Evolutionary conservation across 768 basidiomycete genomes (phyloP), one percentile per base, ranked within the genome.

Genomic region (Hemileccinum rubropunctum): DNA sequence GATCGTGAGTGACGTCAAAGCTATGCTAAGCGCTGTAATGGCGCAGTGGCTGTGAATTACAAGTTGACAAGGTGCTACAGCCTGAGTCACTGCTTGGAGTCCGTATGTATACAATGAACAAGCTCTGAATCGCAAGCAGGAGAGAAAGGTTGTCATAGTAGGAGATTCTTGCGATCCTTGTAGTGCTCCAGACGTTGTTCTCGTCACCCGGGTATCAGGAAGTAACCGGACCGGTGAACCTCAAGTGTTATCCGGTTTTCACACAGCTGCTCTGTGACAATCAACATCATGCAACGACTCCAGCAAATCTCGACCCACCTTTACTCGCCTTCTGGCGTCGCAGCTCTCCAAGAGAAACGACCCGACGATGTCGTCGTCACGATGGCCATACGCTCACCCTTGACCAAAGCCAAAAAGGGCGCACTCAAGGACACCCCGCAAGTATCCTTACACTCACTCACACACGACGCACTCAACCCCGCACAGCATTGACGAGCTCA

Each of bases 301-400:
- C 81, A 76, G 63, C 83, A 86, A 66, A 70, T 88, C 21, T 78
- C 79, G 27, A 77, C 81, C 36, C 87, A 87, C 59, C 65, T 87
- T 45, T 60, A 72, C 17, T 62, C 69, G 3, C 59, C 75, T 12
- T 65, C 75, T 15, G 81, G 80, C n/a, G 61, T 81, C 7, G 66
- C 74, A 20, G 71, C 74, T 14, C 71, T 90, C 42, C 73, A 81
- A 53, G 71, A 68, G 37, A 84, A 87, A 64, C 76, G 67, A 44
- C 80, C 81, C 3, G 81, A 90, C 54, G 90, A 91, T 74, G 83
- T 91, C 12, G 90, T 91, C 63, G 80, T 91, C 52, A 90, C 88
- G 2, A 78, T 88, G 74, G 86, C 89, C 51, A 82, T 86, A 57
- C 82, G 88, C 28, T 86, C 86, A 4, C 86, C 88, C 1, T 66